These are phyloP conservation scores for Fusarium euwallaceae DNA, from an alignment of 2,329 filamentous ascomycete species.

Conservation along the genomic window DNA sequence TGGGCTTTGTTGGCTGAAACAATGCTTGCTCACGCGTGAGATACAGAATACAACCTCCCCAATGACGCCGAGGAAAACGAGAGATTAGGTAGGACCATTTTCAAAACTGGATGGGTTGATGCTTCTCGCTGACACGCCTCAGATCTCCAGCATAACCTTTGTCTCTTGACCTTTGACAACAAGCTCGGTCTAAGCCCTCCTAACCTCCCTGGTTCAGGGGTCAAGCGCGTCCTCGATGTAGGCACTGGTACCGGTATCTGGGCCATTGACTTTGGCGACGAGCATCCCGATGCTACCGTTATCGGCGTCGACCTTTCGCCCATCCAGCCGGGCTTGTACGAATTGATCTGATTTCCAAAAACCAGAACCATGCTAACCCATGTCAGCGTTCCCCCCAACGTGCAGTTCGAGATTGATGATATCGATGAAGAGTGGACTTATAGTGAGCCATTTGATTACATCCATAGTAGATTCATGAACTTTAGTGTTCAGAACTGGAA, in stretches of 20 bases:
- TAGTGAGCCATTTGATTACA: neutral
- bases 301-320: conserved; percentile 9
- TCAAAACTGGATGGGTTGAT: neutral
- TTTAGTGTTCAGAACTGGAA: conserved; percentile 7
- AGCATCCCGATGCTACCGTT: conserved; percentile 1
- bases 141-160: conserved; percentile 14
- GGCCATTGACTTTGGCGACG: conserved; percentile 14
- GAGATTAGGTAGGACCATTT: neutral
- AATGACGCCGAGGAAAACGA: conserved; percentile 2
- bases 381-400: conserved; percentile 1
- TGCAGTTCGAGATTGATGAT: conserved; percentile 5
- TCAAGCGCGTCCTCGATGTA: neutral
- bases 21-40: neutral
- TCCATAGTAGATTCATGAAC: conserved; percentile 17
- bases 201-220: neutral
- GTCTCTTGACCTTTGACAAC: conserved; percentile 4
- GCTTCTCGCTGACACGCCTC: neutral
- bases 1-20: neutral
- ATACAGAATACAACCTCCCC: conserved; percentile 1
- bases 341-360: no score
- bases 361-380: no score
- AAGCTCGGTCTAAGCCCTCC: conserved; percentile 6
- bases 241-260: conserved; percentile 11
- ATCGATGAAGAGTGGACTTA: conserved; percentile 4
- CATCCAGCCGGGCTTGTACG: conserved; percentile 9